Evolutionary conservation across 2,329 filamentous ascomycete genomes (phyloP).

Genomic region (Trichoderma simmonsii): DNA sequence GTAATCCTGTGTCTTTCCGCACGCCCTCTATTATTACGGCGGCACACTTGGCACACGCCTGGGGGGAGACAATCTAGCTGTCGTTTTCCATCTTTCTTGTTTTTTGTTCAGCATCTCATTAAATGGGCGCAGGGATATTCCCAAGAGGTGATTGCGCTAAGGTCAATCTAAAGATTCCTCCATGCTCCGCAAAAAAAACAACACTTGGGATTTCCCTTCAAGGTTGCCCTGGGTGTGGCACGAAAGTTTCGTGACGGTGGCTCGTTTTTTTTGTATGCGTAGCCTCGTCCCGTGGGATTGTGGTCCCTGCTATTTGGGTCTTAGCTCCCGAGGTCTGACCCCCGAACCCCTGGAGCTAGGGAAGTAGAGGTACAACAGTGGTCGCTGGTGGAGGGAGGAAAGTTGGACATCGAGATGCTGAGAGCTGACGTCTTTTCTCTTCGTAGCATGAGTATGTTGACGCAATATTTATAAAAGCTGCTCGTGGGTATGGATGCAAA

Average conservation of each 20-base stretch:
- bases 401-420: not conserved
- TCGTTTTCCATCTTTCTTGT: not conserved
- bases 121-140: constrained; percentile 4
- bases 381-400: not conserved
- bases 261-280: not conserved
- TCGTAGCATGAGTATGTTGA: not conserved
- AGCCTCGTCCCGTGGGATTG: not conserved
- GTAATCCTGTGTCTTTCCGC: not conserved
- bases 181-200: not conserved
- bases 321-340: constrained; percentile 16
- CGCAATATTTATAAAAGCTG: not conserved
- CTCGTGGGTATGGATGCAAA: not conserved
- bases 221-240: not conserved
- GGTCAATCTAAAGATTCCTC: not conserved
- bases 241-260: constrained; percentile 9
- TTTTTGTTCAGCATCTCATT: not conserved
- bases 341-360: constrained; percentile 17
- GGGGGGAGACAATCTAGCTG: not conserved
- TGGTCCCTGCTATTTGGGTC: not conserved
- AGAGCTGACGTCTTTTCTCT: not conserved
- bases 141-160: not conserved
- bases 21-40: not conserved
- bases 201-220: not conserved
- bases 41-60: not conserved
- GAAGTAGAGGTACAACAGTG: not conserved